Evolutionary conservation across 768 basidiomycete genomes (phyloP).

Genomic region (Dioszegia crocea): DNA sequence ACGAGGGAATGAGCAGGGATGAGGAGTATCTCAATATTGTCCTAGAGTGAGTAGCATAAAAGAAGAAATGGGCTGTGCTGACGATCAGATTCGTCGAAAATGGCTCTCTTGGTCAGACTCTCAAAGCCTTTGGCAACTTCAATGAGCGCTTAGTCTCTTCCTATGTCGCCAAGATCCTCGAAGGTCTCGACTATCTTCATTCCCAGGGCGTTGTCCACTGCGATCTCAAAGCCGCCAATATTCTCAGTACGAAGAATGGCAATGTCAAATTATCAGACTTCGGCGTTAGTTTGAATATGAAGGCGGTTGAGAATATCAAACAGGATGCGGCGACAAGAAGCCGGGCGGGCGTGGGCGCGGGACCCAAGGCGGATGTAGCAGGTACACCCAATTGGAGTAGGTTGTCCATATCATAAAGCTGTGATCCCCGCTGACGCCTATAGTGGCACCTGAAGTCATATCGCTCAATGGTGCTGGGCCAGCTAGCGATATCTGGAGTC

Average conservation of each 20-base stretch:
- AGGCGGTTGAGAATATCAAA: constrained; percentile 71
- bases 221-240: constrained; percentile 97
- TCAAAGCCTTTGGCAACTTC: constrained; percentile 88
- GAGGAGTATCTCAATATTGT: constrained; percentile 84
- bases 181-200: constrained; percentile 91
- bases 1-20: constrained; percentile 91
- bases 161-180: constrained; percentile 94
- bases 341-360: constrained; percentile 11
- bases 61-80: not conserved
- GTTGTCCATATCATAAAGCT: constrained; percentile 16
- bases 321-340: constrained; percentile 53
- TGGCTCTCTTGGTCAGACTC: constrained; percentile 85
- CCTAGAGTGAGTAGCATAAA: constrained; percentile 67
- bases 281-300: constrained; percentile 91
- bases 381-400: constrained; percentile 95
- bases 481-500: constrained; percentile 54
- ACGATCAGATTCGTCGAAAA: constrained; percentile 84
- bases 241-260: constrained; percentile 96
- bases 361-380: constrained; percentile 55
- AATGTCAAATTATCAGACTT: constrained; percentile 97
- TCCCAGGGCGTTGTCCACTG: constrained; percentile 74
- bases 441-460: constrained; percentile 94
- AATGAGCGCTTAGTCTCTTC: constrained; percentile 86
- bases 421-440: not conserved
- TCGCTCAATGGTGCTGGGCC: constrained; percentile 81